phyloP scores from a whole-genome alignment of 2,329 filamentous ascomycete species.

The Botryotinia calthae region DNA sequence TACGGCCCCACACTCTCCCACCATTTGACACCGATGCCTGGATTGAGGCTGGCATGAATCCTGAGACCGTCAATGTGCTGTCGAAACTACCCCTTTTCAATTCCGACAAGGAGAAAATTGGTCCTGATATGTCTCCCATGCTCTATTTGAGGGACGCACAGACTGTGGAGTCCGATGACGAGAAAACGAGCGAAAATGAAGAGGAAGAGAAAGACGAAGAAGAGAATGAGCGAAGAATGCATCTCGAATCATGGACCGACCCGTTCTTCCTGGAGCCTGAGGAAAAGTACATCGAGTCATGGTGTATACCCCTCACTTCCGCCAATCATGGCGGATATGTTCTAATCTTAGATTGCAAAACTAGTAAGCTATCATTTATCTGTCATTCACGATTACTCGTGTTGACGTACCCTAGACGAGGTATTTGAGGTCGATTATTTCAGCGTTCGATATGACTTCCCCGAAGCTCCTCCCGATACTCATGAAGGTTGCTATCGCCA shows the following conservation, averaged over 20 bases:
- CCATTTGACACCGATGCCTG: slow-evolving; percentile 16
- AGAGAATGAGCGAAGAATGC: slow-evolving; percentile 11
- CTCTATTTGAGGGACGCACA: slow-evolving; percentile 17
- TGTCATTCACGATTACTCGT: slow-evolving; percentile 6
- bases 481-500: slow-evolving; percentile 19
- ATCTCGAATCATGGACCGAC: slow-evolving; percentile 19
- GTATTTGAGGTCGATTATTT: slow-evolving; percentile 19
- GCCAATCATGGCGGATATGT: slow-evolving; percentile 21
- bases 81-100: slow-evolving; percentile 14
- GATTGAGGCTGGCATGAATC: slow-evolving; percentile 20
- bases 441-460: slow-evolving; percentile 13
- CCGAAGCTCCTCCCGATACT: slow-evolving; percentile 16
- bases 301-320: slow-evolving; percentile 20
- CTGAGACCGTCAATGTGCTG: slow-evolving; percentile 17
- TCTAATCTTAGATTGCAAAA: slow-evolving; percentile 21
- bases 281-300: slow-evolving; percentile 17
- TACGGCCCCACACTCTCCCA: slow-evolving; percentile 20
- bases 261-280: slow-evolving; percentile 16
- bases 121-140: slow-evolving; percentile 17
- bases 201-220: slow-evolving; percentile 3
- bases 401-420: slow-evolving; percentile 17
- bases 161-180: slow-evolving; percentile 9
- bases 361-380: slow-evolving; percentile 11
- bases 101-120: slow-evolving; percentile 15
- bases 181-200: slow-evolving; percentile 6